These are phyloP conservation scores for Poa annua DNA, from an alignment of 176 grass and related monocot genomes.

Conservation along the genomic window DNA sequence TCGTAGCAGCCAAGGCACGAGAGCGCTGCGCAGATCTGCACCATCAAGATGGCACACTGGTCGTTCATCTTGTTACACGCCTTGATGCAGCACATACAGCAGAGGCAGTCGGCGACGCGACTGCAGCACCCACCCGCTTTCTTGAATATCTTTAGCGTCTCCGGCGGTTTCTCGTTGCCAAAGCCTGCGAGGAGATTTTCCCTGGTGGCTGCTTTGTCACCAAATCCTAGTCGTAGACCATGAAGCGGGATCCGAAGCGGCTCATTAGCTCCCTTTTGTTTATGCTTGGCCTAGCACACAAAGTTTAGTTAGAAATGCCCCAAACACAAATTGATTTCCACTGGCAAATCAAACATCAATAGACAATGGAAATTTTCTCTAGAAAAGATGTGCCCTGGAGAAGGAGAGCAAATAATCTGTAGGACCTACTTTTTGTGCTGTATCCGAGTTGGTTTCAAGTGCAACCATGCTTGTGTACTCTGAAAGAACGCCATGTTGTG, in stretches of 20 bases:
- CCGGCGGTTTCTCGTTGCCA: slow-evolving; percentile 45
- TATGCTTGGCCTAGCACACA: slow-evolving; percentile 48
- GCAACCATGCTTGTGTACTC: slow-evolving; percentile 86
- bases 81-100: slow-evolving; percentile 84
- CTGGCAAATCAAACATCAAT: not conserved
- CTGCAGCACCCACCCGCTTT: slow-evolving; percentile 73
- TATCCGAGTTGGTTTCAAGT: slow-evolving; percentile 54
- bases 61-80: slow-evolving; percentile 76
- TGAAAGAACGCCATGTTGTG: slow-evolving; percentile 60
- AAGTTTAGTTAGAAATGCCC: not conserved
- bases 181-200: slow-evolving; percentile 56
- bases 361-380: not conserved
- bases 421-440: slow-evolving; percentile 55
- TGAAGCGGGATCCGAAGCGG: slow-evolving; percentile 34
- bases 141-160: slow-evolving; percentile 50
- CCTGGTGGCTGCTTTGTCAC: slow-evolving; percentile 64
- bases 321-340: not conserved
- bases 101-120: slow-evolving; percentile 54
- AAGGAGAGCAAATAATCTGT: not conserved
- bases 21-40: slow-evolving; percentile 67
- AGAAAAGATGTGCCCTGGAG: not conserved
- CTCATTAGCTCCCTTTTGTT: slow-evolving; percentile 39
- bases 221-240: slow-evolving; percentile 68
- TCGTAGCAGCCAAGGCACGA: slow-evolving; percentile 83
- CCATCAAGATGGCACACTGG: slow-evolving; percentile 61